Conservation (phyloP, 1,139 yeast genomes). For the Nakaseomyces bracarensis region DNA sequence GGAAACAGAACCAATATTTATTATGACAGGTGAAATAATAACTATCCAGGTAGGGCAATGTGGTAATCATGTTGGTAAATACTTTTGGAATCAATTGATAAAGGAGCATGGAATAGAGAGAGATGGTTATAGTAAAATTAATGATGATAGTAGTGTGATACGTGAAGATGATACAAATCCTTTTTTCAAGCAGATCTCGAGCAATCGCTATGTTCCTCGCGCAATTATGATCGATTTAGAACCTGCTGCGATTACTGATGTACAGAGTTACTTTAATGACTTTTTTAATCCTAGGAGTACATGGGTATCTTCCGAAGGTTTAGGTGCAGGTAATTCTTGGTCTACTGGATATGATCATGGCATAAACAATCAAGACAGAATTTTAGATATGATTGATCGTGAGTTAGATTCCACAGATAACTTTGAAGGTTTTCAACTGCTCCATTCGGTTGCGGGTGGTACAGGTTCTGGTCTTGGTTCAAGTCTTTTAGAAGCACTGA, state of each 20-base stretch:
- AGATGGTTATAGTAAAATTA: conserved; percentile 50
- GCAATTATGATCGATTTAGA: conserved; percentile 80
- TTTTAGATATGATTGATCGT: conserved; percentile 76
- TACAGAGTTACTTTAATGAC: conserved; percentile 46
- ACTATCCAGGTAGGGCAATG: conserved; percentile 76
- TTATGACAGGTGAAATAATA: conserved; percentile 45
- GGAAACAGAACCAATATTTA: background rate
- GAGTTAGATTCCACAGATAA: conserved; percentile 90
- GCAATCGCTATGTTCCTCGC: conserved; percentile 76
- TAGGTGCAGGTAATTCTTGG: conserved; percentile 97
- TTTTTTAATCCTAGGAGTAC: conserved; percentile 81
- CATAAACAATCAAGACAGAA: conserved; percentile 54
- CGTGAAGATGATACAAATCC: conserved; percentile 73
- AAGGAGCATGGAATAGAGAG: conserved; percentile 74
- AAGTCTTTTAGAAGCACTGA: conserved; percentile 61
- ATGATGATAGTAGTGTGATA: conserved; percentile 19
- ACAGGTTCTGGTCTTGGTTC: conserved; percentile 97
- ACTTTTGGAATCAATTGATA: conserved; percentile 88
- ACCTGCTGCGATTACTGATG: conserved; percentile 76
- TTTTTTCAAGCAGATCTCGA: conserved; percentile 73
- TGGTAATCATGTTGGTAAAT: conserved; percentile 91
- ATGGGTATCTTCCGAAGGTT: conserved; percentile 70
- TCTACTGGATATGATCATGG: conserved; percentile 83
- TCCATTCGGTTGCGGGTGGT: conserved; percentile 98
- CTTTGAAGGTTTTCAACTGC: conserved; percentile 77